These are phyloP conservation scores for Leishmania guyanensis DNA, from an alignment of 208 protist genomes.

Conservation along the genomic window DNA sequence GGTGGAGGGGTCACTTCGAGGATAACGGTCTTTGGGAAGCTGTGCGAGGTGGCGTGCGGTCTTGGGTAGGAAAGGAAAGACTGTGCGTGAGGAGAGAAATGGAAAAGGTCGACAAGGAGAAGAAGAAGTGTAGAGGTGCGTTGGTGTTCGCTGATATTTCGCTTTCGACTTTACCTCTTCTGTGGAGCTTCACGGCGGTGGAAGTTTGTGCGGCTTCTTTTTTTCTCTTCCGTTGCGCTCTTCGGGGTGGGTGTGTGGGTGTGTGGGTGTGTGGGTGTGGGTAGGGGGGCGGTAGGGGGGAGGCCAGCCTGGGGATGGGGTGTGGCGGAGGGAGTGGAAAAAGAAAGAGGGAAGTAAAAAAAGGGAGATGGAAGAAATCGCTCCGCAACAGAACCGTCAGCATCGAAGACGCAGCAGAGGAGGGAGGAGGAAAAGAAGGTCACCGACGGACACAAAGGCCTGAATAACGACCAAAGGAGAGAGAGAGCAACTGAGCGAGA, in stretches of 20 bases:
- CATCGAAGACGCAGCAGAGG: background rate
- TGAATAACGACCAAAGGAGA: conserved; percentile 13
- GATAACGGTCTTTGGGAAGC: background rate
- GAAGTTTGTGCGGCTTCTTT: background rate
- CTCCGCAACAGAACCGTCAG: background rate
- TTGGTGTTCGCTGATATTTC: background rate
- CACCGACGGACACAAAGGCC: background rate
- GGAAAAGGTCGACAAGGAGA: background rate
- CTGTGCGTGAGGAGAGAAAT: background rate
- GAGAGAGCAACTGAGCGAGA: background rate
- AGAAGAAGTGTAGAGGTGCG: background rate
- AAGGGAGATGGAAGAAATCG: background rate
- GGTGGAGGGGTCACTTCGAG: background rate
- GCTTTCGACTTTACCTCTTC: background rate
- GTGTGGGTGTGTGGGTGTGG: background rate
- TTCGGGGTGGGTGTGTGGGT: too few relatives aligned
- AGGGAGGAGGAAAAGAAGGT: background rate
- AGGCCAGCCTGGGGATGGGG: too few relatives aligned
- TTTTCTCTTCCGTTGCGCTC: too few relatives aligned
- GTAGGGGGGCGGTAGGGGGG: background rate
- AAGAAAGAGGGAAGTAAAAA: background rate
- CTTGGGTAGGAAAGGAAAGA: background rate
- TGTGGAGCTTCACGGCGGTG: background rate
- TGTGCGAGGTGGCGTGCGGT: background rate
- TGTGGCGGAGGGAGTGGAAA: background rate